These are phyloP conservation scores for Colletotrichum melonis DNA, from an alignment of 2,329 filamentous ascomycete genomes.

Conservation along the genomic window DNA sequence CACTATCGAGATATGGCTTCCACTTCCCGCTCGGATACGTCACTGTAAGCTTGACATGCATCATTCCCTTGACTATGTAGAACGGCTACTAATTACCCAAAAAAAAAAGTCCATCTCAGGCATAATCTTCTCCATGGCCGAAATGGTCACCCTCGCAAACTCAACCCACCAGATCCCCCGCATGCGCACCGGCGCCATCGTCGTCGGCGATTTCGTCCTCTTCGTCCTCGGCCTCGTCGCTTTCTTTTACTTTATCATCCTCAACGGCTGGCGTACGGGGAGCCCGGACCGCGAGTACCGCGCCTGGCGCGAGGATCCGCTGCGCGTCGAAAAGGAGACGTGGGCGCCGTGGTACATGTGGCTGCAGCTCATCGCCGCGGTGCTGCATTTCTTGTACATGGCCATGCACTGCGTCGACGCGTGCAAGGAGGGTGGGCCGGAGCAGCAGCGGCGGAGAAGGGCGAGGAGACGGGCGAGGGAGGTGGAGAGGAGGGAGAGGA, in stretches of 20 bases:
- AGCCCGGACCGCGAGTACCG: conserved; percentile 24
- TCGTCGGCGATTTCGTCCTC: conserved; percentile 35
- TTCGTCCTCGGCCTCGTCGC: conserved; percentile 38
- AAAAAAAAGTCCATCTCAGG: conserved; percentile 46
- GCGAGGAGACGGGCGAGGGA: conserved; percentile 11
- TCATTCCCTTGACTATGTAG: background rate
- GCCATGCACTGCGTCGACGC: conserved; percentile 37
- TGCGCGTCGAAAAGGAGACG: conserved; percentile 34
- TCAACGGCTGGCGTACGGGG: conserved; percentile 35
- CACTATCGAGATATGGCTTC: conserved; percentile 32
- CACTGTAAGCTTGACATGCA: conserved; percentile 7
- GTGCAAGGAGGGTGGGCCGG: conserved; percentile 22
- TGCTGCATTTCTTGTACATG: conserved; percentile 38
- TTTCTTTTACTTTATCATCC: conserved; percentile 38
- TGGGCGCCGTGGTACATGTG: conserved; percentile 39
- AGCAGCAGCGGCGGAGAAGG: conserved; percentile 14
- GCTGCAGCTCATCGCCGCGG: conserved; percentile 38
- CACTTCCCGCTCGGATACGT: conserved; percentile 35
- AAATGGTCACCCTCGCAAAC: conserved; percentile 38
- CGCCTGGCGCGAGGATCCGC: conserved; percentile 32
- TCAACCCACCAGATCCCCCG: conserved; percentile 36
- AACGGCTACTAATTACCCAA: fast-evolving
- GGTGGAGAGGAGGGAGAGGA: conserved; percentile 7
- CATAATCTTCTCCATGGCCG: conserved; percentile 56
- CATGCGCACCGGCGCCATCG: conserved; percentile 34